A percentile compares a stretch with the other conserved stretches of the same genome.
Evolutionary conservation across 2,329 filamentous ascomycete species (phyloP).

Genomic region (Pseudocercospora vitis): DNA sequence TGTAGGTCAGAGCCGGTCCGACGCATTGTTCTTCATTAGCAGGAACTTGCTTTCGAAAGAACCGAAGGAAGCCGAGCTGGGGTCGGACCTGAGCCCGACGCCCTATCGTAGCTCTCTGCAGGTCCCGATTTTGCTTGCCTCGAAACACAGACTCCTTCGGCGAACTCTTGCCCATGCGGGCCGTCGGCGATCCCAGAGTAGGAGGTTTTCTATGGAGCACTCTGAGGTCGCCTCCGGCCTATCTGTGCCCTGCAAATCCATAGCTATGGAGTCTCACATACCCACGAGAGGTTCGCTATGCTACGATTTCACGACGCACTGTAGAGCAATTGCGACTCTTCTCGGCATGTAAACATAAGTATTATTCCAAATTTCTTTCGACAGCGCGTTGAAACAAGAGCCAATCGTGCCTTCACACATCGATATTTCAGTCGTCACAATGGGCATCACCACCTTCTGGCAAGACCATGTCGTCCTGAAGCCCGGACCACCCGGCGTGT

Average conservation of each 20-base stretch:
- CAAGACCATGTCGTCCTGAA: constrained; percentile 12
- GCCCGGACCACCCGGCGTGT: background rate
- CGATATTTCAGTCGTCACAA: background rate
- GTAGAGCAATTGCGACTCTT: no score
- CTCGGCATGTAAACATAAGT: no score
- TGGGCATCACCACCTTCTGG: constrained; percentile 4
- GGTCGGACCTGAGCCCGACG: background rate
- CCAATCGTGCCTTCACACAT: background rate
- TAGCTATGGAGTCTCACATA: no score
- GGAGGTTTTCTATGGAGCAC: background rate
- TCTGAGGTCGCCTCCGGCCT: background rate
- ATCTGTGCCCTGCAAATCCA: background rate
- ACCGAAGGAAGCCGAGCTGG: background rate
- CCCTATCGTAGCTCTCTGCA: background rate
- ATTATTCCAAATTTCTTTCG: no score
- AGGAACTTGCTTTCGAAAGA: background rate
- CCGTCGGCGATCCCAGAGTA: background rate
- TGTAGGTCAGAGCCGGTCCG: no score
- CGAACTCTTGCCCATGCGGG: background rate
- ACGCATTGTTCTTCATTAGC: no score
- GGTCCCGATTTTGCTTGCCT: background rate
- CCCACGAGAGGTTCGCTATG: no score
- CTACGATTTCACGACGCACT: no score
- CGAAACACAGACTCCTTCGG: background rate
- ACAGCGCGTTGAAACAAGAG: no score